These are phyloP conservation scores for Dictyostelium purpureum DNA, from an alignment of 78 protist genomes.

Conservation along the genomic window DNA sequence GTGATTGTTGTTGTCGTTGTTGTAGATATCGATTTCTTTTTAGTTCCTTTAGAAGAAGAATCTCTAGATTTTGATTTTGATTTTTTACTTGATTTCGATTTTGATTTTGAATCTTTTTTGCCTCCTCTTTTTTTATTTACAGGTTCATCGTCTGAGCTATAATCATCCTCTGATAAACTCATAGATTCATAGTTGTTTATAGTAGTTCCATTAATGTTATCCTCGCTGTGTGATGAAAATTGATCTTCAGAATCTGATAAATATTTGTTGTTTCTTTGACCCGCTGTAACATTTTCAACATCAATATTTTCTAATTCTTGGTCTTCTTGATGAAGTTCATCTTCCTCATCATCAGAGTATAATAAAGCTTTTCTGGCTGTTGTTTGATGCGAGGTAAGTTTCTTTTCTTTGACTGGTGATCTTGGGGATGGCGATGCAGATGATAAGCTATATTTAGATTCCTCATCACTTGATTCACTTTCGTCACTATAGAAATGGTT, in stretches of 20 bases:
- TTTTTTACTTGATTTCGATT: background rate
- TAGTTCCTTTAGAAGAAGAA: background rate
- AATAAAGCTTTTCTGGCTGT: too few relatives aligned
- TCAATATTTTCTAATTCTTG: background rate
- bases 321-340: background rate
- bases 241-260: background rate
- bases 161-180: background rate
- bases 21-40: too few relatives aligned
- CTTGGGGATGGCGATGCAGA: background rate
- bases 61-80: background rate
- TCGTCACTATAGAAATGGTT: slow-evolving; percentile 10
- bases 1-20: background rate
- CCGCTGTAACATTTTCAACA: background rate
- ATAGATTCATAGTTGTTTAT: too few relatives aligned
- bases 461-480: background rate
- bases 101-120: background rate
- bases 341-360: background rate
- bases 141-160: background rate
- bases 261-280: background rate
- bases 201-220: background rate
- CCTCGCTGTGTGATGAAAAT: background rate
- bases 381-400: too few relatives aligned
- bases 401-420: background rate
- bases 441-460: background rate
- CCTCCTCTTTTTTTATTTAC: background rate